Evolutionary conservation across 192 early-diverging fungal genomes (phyloP).

Genomic region (Dimargaris cristalligena): DNA sequence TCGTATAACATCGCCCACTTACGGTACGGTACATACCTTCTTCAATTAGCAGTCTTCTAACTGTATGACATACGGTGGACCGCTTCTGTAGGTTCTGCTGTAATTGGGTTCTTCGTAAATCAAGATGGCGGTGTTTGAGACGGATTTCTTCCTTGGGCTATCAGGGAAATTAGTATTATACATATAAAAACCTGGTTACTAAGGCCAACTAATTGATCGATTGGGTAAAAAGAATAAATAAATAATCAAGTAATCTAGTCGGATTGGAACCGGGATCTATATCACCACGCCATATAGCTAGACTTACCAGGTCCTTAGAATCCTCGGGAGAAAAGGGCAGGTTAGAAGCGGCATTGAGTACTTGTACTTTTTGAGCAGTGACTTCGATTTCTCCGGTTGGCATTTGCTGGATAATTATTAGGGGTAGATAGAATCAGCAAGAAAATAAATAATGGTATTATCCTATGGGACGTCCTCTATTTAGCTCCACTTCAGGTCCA

Average conservation of each 20-base stretch:
- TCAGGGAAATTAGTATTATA: slow-evolving; percentile 7
- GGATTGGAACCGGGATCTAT: slow-evolving; percentile 18
- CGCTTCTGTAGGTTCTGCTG: slow-evolving; percentile 59
- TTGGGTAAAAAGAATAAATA: neutral
- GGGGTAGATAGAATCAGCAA: too few relatives aligned
- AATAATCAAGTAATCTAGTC: too few relatives aligned
- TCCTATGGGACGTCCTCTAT: slow-evolving; percentile 3
- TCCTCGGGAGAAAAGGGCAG: slow-evolving; percentile 44
- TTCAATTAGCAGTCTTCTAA: slow-evolving; percentile 50
- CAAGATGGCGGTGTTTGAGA: slow-evolving; percentile 57
- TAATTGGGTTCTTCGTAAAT: slow-evolving; percentile 58
- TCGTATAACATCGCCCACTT: too few relatives aligned
- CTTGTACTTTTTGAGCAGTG: slow-evolving; percentile 30
- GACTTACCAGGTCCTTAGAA: slow-evolving; percentile 24
- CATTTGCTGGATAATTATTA: slow-evolving; percentile 13
- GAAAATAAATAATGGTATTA: slow-evolving; percentile 3
- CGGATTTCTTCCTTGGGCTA: slow-evolving; percentile 59
- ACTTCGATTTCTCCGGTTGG: slow-evolving; percentile 57
- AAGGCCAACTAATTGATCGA: too few relatives aligned
- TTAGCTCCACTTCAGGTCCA: neutral
- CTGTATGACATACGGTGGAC: slow-evolving; percentile 41
- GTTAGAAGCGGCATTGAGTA: slow-evolving; percentile 48
- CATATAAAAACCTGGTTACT: too few relatives aligned
- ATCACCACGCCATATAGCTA: neutral
- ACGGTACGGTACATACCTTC: slow-evolving; percentile 35